Conservation (phyloP, 164 flowering plant genomes). For the Piper betle region DNA sequence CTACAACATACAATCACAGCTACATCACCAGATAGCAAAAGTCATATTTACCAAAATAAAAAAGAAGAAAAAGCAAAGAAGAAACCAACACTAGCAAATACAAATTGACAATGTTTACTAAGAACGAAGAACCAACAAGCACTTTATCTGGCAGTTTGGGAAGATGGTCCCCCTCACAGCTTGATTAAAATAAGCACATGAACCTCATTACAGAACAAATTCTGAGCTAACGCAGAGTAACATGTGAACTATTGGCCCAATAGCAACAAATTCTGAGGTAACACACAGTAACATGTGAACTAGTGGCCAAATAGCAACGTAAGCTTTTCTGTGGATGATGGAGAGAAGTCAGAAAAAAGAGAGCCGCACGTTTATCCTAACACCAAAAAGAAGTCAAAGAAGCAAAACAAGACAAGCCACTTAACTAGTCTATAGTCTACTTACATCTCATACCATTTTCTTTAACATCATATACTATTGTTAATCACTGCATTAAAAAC, state of each 20-base stretch:
- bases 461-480: not conserved
- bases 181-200: not conserved
- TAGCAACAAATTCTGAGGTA: not conserved
- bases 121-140: too few species aligned
- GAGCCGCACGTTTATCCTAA: not conserved
- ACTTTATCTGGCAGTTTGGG: not conserved
- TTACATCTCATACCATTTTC: not conserved
- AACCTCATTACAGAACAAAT: not conserved
- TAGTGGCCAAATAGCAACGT: not conserved
- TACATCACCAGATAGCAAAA: too few species aligned
- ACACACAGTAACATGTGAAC: not conserved
- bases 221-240: not conserved
- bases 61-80: too few species aligned
- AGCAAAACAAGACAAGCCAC: not conserved
- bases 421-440: not conserved
- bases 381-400: not conserved
- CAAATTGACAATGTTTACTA: too few species aligned
- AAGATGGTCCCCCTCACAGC: not conserved
- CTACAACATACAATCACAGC: too few species aligned
- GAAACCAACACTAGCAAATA: too few species aligned
- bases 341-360: constrained; percentile 1
- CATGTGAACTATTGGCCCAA: not conserved
- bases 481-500: not conserved
- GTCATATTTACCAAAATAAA: too few species aligned
- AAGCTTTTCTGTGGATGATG: not conserved